Evolutionary conservation across 805 yeast genomes (phyloP), one percentile per base, ranked within the genome.

Genomic region (Metschnikowia borealis): DNA sequence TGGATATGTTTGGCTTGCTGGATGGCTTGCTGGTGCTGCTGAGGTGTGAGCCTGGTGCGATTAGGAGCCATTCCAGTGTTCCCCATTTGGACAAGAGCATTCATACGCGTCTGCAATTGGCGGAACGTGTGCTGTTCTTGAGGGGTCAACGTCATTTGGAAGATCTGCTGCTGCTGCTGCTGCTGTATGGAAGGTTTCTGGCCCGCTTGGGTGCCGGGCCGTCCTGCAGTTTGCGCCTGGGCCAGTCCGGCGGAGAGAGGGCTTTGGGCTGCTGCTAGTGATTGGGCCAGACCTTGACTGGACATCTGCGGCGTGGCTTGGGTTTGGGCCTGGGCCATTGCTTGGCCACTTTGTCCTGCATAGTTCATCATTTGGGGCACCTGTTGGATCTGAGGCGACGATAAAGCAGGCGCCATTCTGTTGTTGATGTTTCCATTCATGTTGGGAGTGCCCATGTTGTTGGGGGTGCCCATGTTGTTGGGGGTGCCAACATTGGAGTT

Each of bases 111-210:
- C 52, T 73, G 78, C 48, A 69, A 57, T 44, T 72, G 77, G 50
- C 70, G 66, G 62, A 70, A 73, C 5, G 63, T 55, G 44, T 68
- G 74, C 49, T 73, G 78, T 50, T 73, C 78, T 48, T 71, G 72
- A 1, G 75, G 70, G 3, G 70, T 58, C 42, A 73, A 63, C 10
- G 74, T 60, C 51, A 57, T 66, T 46, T 70, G 77, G 68, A 73
- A 73, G n/a, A 73, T 68, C 51, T 73, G 77, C 55, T 73, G 77
- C 47, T 73, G 77, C 46, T 72, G 76, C 46, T 69, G 74, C 50
- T 70, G 76, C 51, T 70, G 76, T 44, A 62, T 63, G n/a, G 64
- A 54, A 1, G 64, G 49, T 35, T 54, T 58, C 23, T 49, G 50
- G 11, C 44, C 52, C 8, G 61, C 48, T 48, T 55, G 59, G 7